Percentiles rank a stretch among this genome's conserved stretches.
Conservation (phyloP, 2,329 filamentous ascomycete species). For the Pestalotiopsis sp. region DNA sequence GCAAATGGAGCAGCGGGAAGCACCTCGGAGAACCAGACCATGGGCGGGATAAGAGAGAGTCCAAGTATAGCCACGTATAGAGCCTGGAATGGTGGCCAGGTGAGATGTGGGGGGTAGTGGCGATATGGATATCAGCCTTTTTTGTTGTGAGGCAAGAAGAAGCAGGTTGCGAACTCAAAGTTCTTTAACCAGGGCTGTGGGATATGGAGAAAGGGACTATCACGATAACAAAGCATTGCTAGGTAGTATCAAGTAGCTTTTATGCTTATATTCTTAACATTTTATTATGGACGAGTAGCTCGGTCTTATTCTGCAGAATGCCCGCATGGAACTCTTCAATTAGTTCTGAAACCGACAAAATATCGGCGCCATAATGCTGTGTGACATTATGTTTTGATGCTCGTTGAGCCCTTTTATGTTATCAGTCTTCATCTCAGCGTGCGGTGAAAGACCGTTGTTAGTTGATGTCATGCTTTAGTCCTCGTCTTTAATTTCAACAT, state of each 20-base stretch:
- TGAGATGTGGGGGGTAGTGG: neutral
- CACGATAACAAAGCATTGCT: neutral
- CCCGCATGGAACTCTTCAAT: neutral
- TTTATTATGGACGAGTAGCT: neutral
- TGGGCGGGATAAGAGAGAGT: slow-evolving; percentile 3
- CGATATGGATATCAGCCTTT: neutral
- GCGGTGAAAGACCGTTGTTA: neutral
- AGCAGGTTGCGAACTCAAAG: neutral
- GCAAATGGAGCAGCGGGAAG: slow-evolving; percentile 1
- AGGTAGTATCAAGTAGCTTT: neutral
- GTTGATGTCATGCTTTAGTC: neutral
- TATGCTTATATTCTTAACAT: neutral
- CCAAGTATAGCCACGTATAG: slow-evolving; percentile 21
- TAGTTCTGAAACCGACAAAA: neutral
- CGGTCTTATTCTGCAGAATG: neutral
- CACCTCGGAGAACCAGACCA: neutral
- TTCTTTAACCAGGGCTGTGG: neutral
- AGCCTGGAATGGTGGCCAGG: slow-evolving; percentile 15
- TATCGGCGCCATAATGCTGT: neutral
- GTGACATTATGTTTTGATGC: neutral
- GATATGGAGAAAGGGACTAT: neutral
- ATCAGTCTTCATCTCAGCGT: neutral
- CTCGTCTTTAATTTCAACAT: neutral
- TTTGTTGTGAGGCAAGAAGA: neutral
- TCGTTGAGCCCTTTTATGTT: neutral